These are phyloP conservation scores for Calonectria pauciramosa DNA, from an alignment of 2,329 filamentous ascomycete species.

Conservation along the genomic window DNA sequence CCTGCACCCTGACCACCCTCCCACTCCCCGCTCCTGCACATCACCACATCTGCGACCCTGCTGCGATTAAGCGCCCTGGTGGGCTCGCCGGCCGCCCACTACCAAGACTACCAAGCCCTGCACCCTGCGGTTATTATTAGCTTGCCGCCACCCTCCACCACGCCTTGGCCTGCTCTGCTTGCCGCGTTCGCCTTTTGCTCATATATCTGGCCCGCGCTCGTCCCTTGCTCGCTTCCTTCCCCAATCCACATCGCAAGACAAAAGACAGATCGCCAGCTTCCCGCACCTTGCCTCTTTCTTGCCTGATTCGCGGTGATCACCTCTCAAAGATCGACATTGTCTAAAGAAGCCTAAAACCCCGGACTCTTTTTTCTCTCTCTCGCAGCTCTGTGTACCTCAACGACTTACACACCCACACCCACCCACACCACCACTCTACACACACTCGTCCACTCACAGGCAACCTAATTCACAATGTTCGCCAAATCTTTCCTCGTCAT, in stretches of 20 bases:
- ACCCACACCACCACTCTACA: background rate
- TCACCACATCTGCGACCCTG: slow-evolving; percentile 33
- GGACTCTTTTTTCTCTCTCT: background rate
- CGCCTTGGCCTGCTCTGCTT: slow-evolving; percentile 3
- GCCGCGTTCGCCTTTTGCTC: slow-evolving; percentile 7
- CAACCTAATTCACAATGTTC: slow-evolving; percentile 47
- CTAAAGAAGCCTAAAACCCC: slow-evolving; percentile 3
- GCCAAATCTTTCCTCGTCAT: slow-evolving; percentile 51
- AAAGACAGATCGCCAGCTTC: background rate
- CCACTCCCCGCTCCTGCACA: slow-evolving; percentile 32
- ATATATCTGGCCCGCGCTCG: slow-evolving; percentile 14
- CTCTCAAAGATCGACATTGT: slow-evolving; percentile 33
- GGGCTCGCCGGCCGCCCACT: slow-evolving; percentile 36
- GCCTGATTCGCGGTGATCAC: slow-evolving; percentile 30
- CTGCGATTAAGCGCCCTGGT: slow-evolving; percentile 45
- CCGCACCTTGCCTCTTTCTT: slow-evolving; percentile 18
- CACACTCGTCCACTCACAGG: slow-evolving; percentile 8
- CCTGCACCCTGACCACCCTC: slow-evolving; percentile 26
- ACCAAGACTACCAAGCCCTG: slow-evolving; percentile 36
- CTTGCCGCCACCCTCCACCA: slow-evolving; percentile 39
- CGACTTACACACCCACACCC: slow-evolving; percentile 13
- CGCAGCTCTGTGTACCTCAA: slow-evolving; percentile 21
- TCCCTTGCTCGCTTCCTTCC: background rate
- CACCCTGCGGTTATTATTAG: slow-evolving; percentile 47
- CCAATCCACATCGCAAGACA: background rate